Evolutionary conservation across 2,329 filamentous ascomycete genomes (phyloP).

Genomic region (Microdochium bolleyi): DNA sequence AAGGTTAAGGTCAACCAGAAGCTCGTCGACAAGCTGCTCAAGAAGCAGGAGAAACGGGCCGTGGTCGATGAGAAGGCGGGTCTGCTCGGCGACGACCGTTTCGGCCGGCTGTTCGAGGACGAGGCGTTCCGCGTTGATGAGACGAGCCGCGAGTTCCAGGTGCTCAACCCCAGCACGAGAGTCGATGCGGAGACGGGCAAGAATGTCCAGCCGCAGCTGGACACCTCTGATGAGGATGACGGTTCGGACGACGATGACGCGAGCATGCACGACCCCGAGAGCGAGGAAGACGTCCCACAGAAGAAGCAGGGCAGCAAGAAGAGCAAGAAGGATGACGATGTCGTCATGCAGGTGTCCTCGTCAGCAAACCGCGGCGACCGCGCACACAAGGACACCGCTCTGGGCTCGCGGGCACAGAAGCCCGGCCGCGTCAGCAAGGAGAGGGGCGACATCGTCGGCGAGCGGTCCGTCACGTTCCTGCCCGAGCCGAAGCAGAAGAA

Average conservation of each 20-base stretch:
- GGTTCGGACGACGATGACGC: slow-evolving; percentile 23
- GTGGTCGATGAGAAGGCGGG: slow-evolving; percentile 52
- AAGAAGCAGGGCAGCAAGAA: slow-evolving; percentile 3
- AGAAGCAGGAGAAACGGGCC: slow-evolving; percentile 52
- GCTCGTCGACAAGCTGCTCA: slow-evolving; percentile 65
- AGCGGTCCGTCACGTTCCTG: slow-evolving; percentile 66
- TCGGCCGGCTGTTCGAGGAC: slow-evolving; percentile 83
- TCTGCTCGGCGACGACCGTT: slow-evolving; percentile 77
- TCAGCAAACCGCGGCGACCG: slow-evolving; percentile 54
- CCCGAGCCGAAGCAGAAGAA: slow-evolving; percentile 49
- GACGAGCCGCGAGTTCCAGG: slow-evolving; percentile 74
- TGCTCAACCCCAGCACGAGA: slow-evolving; percentile 80
- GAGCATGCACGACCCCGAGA: slow-evolving; percentile 33
- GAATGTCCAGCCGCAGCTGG: slow-evolving; percentile 20
- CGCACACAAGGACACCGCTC: slow-evolving; percentile 43
- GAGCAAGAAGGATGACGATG: slow-evolving; percentile 21
- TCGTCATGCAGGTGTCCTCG: slow-evolving; percentile 62
- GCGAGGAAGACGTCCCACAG: slow-evolving; percentile 23
- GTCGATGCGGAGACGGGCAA: slow-evolving; percentile 22
- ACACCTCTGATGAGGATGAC: slow-evolving; percentile 41
- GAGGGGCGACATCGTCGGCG: slow-evolving; percentile 46
- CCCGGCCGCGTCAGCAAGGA: slow-evolving; percentile 35
- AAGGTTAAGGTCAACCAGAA: slow-evolving; percentile 96
- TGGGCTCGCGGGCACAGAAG: slow-evolving; percentile 49
- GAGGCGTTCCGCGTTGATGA: slow-evolving; percentile 92